phyloP scores from a whole-genome alignment of 345 rosid genomes.

The Salix arbutifolia region DNA sequence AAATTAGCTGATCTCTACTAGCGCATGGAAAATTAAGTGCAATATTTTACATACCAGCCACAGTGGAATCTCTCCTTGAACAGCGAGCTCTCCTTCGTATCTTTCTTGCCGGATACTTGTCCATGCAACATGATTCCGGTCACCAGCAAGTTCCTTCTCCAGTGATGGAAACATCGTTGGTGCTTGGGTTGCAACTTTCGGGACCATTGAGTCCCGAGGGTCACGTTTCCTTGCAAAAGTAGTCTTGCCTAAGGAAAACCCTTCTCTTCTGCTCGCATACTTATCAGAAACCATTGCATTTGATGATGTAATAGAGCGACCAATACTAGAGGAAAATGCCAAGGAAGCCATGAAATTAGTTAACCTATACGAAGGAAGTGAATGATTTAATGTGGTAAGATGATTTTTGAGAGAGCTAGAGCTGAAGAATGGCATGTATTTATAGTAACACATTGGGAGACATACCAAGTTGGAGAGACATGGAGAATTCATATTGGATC shows the following conservation, averaged over 20 bases:
- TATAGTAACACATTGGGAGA: neutral
- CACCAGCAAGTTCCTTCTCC: slow-evolving; percentile 22
- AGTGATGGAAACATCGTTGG: slow-evolving; percentile 26
- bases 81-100: slow-evolving; percentile 80
- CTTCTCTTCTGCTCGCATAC: slow-evolving; percentile 1
- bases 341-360: slow-evolving; percentile 43
- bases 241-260: slow-evolving; percentile 1
- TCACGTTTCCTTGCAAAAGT: slow-evolving; percentile 14
- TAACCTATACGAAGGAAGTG: neutral
- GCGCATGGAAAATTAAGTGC: neutral
- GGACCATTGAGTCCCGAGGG: slow-evolving; percentile 12
- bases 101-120: slow-evolving; percentile 67
- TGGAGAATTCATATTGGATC: slow-evolving; percentile 5
- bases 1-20: no score
- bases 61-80: slow-evolving; percentile 71
- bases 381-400: neutral
- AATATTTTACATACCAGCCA: slow-evolving; percentile 67
- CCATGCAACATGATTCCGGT: slow-evolving; percentile 67
- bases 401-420: neutral
- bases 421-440: neutral
- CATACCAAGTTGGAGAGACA: neutral
- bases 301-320: slow-evolving; percentile 19
- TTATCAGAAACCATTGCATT: slow-evolving; percentile 20
- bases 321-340: slow-evolving; percentile 14
- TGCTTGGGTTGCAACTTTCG: slow-evolving; percentile 33